Percentiles rank a stretch among this genome's conserved stretches.
Conservation (phyloP, 805 yeast genomes). For the Blastobotrys mokoenaii region DNA sequence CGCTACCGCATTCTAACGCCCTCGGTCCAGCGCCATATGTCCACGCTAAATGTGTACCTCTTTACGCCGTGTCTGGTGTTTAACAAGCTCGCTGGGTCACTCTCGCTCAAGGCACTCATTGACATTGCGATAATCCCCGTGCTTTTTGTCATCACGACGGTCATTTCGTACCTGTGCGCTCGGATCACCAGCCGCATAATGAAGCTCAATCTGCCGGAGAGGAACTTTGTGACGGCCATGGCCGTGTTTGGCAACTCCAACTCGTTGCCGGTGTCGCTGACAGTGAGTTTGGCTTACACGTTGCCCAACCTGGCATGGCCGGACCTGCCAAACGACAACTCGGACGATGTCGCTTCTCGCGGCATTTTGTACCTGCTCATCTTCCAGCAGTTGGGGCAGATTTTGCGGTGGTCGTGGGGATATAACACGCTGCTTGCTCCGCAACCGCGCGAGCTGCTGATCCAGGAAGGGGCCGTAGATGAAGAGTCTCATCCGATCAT, state of each 20-base stretch:
- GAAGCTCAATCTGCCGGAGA: constrained; percentile 59
- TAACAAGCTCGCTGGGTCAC: constrained; percentile 58
- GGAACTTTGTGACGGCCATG: constrained; percentile 93
- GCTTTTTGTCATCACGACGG: constrained; percentile 74
- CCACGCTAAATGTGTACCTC: constrained; percentile 75
- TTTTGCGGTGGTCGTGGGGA: constrained; percentile 68
- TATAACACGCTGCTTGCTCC: constrained; percentile 46
- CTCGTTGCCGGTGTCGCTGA: constrained; percentile 85
- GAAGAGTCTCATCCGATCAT: not conserved
- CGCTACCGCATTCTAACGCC: constrained; percentile 59
- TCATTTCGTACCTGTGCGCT: constrained; percentile 62
- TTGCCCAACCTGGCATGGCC: constrained; percentile 54
- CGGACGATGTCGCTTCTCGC: constrained; percentile 53
- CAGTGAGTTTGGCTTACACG: constrained; percentile 57
- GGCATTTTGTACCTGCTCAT: constrained; percentile 53
- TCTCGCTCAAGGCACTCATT: constrained; percentile 65
- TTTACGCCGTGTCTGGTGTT: constrained; percentile 95
- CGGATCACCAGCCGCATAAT: constrained; percentile 43
- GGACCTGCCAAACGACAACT: constrained; percentile 42
- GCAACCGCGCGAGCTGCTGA: constrained; percentile 4
- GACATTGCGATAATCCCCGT: constrained; percentile 82
- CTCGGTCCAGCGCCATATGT: constrained; percentile 67
- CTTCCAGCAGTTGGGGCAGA: constrained; percentile 61
- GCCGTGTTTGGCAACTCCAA: constrained; percentile 95
- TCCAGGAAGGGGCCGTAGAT: not conserved